A percentile compares a stretch with the other conserved stretches of the same genome.
Conservation (phyloP, 768 basidiomycete species). For the Rhodosporidiobolus sp. region DNA sequence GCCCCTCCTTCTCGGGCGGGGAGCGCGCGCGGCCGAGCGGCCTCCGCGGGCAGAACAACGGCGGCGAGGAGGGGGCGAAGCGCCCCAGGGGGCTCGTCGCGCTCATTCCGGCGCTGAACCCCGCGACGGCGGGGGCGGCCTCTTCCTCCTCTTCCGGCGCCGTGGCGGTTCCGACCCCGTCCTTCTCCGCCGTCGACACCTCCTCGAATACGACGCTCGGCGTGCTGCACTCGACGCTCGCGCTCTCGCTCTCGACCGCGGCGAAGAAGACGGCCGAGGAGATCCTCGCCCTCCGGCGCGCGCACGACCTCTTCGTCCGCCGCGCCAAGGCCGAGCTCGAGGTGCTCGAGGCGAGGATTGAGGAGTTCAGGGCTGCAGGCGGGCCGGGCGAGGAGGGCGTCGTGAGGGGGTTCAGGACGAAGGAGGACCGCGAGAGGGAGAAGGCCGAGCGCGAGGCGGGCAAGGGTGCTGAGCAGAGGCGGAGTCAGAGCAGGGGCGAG, state of each 20-base stretch:
- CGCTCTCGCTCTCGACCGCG: neutral
- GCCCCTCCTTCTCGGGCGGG: constrained; percentile 15
- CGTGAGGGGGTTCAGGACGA: constrained; percentile 27
- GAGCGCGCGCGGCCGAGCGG: neutral
- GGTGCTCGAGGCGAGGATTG: constrained; percentile 24
- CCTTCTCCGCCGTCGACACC: neutral
- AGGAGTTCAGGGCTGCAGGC: neutral
- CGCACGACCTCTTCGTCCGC: constrained; percentile 23
- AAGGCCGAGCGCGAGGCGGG: too few species aligned
- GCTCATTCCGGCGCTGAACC: constrained; percentile 4
- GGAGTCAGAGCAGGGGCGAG: constrained; percentile 18
- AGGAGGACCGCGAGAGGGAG: constrained; percentile 1
- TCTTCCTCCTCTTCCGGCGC: too few species aligned
- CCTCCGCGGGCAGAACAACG: too few species aligned
- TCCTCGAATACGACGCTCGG: neutral
- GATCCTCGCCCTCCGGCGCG: constrained; percentile 24
- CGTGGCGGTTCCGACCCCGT: neutral
- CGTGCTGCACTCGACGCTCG: constrained; percentile 5
- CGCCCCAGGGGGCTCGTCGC: constrained; percentile 4
- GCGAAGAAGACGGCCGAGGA: constrained; percentile 33
- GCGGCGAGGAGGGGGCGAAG: neutral
- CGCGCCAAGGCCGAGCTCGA: constrained; percentile 25
- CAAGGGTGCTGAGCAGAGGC: neutral
- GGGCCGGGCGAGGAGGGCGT: constrained; percentile 12
- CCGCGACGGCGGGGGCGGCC: too few species aligned